These are phyloP conservation scores for Colletotrichum phormii DNA, from an alignment of 2,329 filamentous ascomycete genomes.

Conservation along the genomic window DNA sequence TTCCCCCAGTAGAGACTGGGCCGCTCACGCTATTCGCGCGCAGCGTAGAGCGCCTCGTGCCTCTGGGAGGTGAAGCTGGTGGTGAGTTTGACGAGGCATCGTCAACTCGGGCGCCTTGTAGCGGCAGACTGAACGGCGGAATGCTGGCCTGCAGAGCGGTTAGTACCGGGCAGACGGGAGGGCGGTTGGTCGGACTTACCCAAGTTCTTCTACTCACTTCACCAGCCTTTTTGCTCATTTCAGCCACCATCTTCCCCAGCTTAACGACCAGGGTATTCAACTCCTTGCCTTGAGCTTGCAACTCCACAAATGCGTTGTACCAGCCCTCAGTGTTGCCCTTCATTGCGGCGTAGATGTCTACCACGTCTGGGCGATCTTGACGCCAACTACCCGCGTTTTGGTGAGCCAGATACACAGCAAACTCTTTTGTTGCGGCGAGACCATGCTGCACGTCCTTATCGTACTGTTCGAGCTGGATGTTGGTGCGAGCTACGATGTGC, in stretches of 20 bases:
- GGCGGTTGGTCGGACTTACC: constrained; percentile 60
- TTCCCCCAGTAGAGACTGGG: constrained; percentile 27
- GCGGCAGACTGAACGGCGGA: constrained; percentile 38
- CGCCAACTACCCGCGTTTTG: constrained; percentile 73
- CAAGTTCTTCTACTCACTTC: constrained; percentile 83
- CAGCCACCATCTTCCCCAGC: constrained; percentile 80
- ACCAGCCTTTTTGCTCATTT: constrained; percentile 88
- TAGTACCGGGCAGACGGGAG: not conserved
- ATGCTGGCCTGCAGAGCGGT: constrained; percentile 33
- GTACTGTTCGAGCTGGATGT: constrained; percentile 79
- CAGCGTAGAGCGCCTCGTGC: constrained; percentile 26
- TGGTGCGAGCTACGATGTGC: constrained; percentile 85
- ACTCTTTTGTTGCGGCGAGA: constrained; percentile 78
- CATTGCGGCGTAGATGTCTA: constrained; percentile 88
- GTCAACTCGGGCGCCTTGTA: constrained; percentile 36
- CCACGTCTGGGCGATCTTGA: constrained; percentile 70
- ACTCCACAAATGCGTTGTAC: constrained; percentile 81
- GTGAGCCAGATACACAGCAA: constrained; percentile 79
- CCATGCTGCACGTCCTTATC: constrained; percentile 84
- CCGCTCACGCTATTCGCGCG: constrained; percentile 36
- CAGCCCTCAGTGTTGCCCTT: constrained; percentile 92
- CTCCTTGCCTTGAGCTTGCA: constrained; percentile 78
- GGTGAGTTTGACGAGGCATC: constrained; percentile 38
- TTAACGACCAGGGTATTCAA: constrained; percentile 78
- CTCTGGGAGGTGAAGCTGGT: constrained; percentile 40